Percentiles rank a stretch among this genome's conserved stretches.
Evolutionary conservation across 2,329 filamentous ascomycete genomes (phyloP).

Genomic region (Penicillium polonicum): DNA sequence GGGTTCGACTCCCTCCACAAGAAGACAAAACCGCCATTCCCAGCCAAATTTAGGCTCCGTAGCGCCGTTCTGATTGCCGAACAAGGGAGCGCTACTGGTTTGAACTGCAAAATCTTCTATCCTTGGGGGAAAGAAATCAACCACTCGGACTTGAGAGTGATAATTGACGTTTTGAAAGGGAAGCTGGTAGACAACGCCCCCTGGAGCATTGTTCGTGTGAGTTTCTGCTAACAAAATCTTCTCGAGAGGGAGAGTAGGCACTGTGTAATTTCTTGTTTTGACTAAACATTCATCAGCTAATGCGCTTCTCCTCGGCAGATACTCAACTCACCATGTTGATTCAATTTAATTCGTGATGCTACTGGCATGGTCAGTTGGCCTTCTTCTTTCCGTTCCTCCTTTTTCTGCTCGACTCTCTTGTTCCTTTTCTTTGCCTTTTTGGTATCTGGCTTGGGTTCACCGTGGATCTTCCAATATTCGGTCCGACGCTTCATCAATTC

Average conservation of each 20-base stretch:
- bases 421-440: conserved; percentile 37
- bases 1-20: conserved; percentile 67
- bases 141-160: conserved; percentile 67
- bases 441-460: conserved; percentile 39
- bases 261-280: conserved; percentile 46
- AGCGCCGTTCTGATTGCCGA: conserved; percentile 12
- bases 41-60: conserved; percentile 46
- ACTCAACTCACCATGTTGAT: conserved; percentile 44
- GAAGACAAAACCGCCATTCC: conserved; percentile 82
- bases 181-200: conserved; percentile 49
- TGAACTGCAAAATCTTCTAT: conserved; percentile 68
- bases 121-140: conserved; percentile 72
- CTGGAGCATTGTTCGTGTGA: conserved; percentile 49
- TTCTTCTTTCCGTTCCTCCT: conserved; percentile 32
- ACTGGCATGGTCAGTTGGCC: conserved; percentile 25
- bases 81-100: conserved; percentile 49
- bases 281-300: conserved; percentile 39
- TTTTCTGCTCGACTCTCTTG: conserved; percentile 33
- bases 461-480: conserved; percentile 60
- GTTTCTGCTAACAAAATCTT: conserved; percentile 51
- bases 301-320: not conserved
- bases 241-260: conserved; percentile 41
- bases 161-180: conserved; percentile 76
- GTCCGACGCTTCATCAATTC: conserved; percentile 62
- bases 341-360: conserved; percentile 34